Evolutionary conservation across 768 basidiomycete genomes (phyloP), one percentile per base, ranked within the genome.

Genomic region (Boletus vinaceobasis): DNA sequence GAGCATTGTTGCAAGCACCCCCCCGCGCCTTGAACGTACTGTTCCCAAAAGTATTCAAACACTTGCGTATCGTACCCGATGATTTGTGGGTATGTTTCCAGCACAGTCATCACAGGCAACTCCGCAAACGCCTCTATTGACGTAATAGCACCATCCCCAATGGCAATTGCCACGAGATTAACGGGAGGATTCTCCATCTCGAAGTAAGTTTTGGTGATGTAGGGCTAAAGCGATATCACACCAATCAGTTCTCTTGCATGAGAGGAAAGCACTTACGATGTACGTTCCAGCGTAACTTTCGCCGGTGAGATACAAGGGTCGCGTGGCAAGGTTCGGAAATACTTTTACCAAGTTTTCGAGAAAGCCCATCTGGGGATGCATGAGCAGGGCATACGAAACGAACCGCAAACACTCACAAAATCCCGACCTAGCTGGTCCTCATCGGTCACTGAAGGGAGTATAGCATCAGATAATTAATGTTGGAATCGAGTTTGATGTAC

Each of bases 11-110:
- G 21, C 23, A 7, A 43, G 32, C 29, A 17, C 11, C 37, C 39
- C 21, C 5, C 3, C 14, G n/a, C 21, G 4, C 8, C 7, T 43
- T 48, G 14, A 21, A 73, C 84, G 53, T 58, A 87, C 86, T 87
- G 85, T 59, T 81, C 75, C 60, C 78, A 75, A 71, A 88, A 88
- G 63, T 85, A 85, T 54, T 82, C 75, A 65, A 79, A 87, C 2
- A 86, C 84, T 9, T 79, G 77, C 23, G 73, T 70, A 60, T 89
- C 83, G 60, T 89, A 90, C 36, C 81, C 84, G 46, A 90, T 87
- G 39, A 89, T 69, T 63, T 88, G 87, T 7, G 88, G 88, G 65
- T 84, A 86, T 7, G 88, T 88, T 67, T 86, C 80, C n/a, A 89
- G 67, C 32, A 86, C 73, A 50, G 76, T 59, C 56, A 87, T 79